phyloP scores from a whole-genome alignment of 2,329 filamentous ascomycete species.

The Chlorencoelia australis region DNA sequence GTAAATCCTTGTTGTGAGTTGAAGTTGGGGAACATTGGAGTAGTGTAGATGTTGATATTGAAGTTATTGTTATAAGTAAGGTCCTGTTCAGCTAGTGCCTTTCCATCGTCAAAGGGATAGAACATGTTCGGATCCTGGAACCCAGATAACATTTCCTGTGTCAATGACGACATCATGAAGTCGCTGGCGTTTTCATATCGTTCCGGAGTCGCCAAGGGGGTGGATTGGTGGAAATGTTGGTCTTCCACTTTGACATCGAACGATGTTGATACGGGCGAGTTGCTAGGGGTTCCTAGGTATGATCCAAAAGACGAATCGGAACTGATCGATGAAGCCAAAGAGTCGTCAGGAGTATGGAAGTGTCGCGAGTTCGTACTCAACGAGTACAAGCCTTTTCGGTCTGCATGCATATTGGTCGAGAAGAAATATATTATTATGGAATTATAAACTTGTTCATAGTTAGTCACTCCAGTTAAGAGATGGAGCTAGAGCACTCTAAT shows the following conservation, averaged over 20 bases:
- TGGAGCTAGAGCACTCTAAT: too few species aligned
- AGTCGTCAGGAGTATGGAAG: neutral
- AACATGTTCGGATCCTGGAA: constrained; percentile 10
- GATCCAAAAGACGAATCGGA: neutral
- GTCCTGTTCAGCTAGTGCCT: constrained; percentile 6
- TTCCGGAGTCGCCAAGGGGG: constrained; percentile 7
- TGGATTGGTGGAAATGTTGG: constrained; percentile 4
- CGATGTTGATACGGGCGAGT: constrained; percentile 1
- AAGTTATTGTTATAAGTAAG: constrained; percentile 5
- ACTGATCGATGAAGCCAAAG: too few species aligned
- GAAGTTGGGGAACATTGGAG: constrained; percentile 5
- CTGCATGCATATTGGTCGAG: constrained; percentile 1
- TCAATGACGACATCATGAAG: constrained; percentile 10
- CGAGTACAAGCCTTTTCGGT: constrained; percentile 1
- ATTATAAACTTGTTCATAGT: neutral
- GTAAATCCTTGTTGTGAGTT: constrained; percentile 6
- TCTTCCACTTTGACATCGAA: constrained; percentile 11
- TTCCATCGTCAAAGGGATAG: constrained; percentile 2
- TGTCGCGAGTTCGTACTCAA: constrained; percentile 5
- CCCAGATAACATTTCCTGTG: constrained; percentile 8
- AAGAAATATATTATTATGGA: neutral
- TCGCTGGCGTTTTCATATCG: constrained; percentile 2
- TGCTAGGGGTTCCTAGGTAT: neutral
- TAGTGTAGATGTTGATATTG: constrained; percentile 3
- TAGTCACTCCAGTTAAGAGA: too few species aligned